Evolutionary conservation across 805 yeast genomes (phyloP).

Genomic region (Barnettozyma sucrosica): DNA sequence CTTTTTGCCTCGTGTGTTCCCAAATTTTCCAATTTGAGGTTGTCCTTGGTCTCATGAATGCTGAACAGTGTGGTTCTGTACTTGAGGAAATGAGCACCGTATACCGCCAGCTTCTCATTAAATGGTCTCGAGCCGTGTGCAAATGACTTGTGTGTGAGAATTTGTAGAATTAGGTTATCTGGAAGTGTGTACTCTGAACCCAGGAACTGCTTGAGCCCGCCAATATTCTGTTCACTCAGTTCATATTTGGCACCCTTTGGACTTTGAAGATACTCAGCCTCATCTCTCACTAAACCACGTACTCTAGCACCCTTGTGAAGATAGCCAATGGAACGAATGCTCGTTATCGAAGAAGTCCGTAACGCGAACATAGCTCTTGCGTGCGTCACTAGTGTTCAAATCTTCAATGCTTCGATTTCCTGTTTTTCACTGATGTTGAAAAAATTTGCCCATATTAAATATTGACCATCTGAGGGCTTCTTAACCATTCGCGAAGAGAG

Average conservation of each 20-base stretch:
- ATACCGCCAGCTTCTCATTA: constrained; percentile 74
- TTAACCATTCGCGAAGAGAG: not conserved
- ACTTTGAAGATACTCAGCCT: constrained; percentile 46
- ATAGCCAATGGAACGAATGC: constrained; percentile 31
- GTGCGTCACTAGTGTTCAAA: not conserved
- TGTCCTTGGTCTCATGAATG: constrained; percentile 16
- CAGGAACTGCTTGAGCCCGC: constrained; percentile 43
- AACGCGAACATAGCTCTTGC: not conserved
- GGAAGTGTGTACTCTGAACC: constrained; percentile 47
- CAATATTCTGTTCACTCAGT: constrained; percentile 40
- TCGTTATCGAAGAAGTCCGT: not conserved
- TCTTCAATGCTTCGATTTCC: not conserved
- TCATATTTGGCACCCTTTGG: constrained; percentile 53
- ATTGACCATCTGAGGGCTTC: not conserved
- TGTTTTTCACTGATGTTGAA: not conserved
- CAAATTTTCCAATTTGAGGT: constrained; percentile 43
- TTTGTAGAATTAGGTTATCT: constrained; percentile 64
- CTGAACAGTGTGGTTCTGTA: constrained; percentile 30
- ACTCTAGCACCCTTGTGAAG: constrained; percentile 47
- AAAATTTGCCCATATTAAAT: not conserved
- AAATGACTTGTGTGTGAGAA: constrained; percentile 89
- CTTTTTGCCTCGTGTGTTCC: constrained; percentile 51
- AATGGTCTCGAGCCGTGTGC: constrained; percentile 88
- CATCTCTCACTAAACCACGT: constrained; percentile 67
- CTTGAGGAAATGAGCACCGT: constrained; percentile 63